Base-by-base conservation (phyloP, 306 rosid genomes). In the Vachellia pachyceras region DNA sequence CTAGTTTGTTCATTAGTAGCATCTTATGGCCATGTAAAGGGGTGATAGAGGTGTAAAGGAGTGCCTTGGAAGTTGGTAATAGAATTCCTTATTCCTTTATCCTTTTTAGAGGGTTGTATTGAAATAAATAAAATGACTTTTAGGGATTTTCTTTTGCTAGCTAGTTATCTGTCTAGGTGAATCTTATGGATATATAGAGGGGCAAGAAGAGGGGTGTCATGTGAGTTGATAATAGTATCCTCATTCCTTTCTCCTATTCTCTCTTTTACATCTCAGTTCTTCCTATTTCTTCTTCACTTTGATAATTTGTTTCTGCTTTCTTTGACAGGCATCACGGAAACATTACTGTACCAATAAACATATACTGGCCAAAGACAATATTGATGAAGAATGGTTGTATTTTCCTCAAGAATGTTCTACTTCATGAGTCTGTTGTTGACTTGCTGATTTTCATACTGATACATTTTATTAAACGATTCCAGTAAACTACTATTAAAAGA, bases 341-440 rank as follows among this genome's bases (percentile, higher is more conserved):
- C 97, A 92, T 90, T 91, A 89, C 83, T 95, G 99, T 86, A 95
- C 99, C 80, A 95, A 95, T 86, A 80, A 88, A 60, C 72, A 84
- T 82, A 78, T 90, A 78, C 82, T 71, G 23, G 95, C 90, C 77
- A 91, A 82, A 73, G 91, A 90, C 61, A 95, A 87, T 70, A 40
- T 95, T 3, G 90, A 95, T 72, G 97, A 95, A 85, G 93, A 95
- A 89, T 95, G 99, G 99, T 95, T 55, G 79, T 36, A 67, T 82
- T 83, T 79, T 70, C 78, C 55, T 76, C 45, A 40, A 64, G 4
- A 50, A 13, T 17, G 17, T 77, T 86, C 80, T 77, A 36, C 46
- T 33, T 45, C 33, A 49, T n/a, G 20, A 79, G 36, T 85, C 81
- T 69, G 55, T 42, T 69, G 36, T 76, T 10, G 60, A 20, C 22